Evolutionary conservation across 495 filamentous ascomycete genomes (phyloP).

Genomic region (Arthonia radiata): DNA sequence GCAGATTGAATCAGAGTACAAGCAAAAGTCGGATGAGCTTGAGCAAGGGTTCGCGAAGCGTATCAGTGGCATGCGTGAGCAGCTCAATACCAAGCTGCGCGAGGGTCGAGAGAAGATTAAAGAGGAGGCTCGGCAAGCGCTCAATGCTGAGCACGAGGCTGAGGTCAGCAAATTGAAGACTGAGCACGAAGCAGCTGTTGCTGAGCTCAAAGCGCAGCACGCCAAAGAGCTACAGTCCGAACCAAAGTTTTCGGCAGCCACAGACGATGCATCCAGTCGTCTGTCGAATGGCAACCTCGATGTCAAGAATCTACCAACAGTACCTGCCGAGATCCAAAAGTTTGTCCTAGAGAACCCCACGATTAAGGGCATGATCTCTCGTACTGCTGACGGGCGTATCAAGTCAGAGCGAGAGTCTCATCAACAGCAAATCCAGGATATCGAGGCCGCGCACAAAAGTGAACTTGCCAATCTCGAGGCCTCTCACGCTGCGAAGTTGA

Average conservation of each 20-base stretch:
- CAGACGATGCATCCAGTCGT: neutral
- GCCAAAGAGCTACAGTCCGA: conserved; percentile 3
- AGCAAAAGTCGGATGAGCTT: conserved; percentile 27
- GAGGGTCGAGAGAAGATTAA: conserved; percentile 28
- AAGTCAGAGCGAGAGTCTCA: conserved; percentile 28
- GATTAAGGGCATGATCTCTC: conserved; percentile 35
- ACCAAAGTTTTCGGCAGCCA: neutral
- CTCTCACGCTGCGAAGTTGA: conserved; percentile 18
- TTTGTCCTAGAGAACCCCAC: conserved; percentile 38
- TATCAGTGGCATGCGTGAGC: conserved; percentile 45
- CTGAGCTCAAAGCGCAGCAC: conserved; percentile 1
- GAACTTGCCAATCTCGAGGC: conserved; percentile 12
- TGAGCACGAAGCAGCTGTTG: conserved; percentile 19
- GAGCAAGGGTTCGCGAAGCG: conserved; percentile 40
- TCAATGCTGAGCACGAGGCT: conserved; percentile 24
- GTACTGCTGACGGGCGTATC: too few species aligned
- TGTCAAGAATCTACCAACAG: too few species aligned
- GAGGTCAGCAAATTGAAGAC: conserved; percentile 38
- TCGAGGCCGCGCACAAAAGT: conserved; percentile 19
- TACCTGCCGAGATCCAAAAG: conserved; percentile 29
- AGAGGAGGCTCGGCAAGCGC: conserved; percentile 15
- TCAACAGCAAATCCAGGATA: conserved; percentile 17
- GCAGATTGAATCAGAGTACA: conserved; percentile 15
- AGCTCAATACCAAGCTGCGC: conserved; percentile 40
- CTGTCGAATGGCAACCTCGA: too few species aligned